Conservation (phyloP, 1,284 basidiomycete species). For the Sporisorium scitamineum region DNA sequence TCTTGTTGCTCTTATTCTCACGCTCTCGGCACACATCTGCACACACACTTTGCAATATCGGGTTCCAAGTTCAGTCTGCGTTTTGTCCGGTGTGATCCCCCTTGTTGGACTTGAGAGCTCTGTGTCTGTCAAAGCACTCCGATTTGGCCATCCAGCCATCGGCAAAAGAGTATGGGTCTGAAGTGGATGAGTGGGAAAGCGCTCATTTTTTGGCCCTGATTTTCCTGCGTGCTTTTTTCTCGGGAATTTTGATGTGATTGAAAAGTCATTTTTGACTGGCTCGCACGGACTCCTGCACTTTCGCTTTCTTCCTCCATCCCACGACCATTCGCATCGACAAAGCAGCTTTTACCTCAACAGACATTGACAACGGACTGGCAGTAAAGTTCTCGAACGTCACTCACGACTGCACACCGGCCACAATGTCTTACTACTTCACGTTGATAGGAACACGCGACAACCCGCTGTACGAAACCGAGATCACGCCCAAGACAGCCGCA, state of each 20-base stretch:
- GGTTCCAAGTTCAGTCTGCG: background rate
- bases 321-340: background rate
- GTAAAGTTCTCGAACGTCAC: background rate
- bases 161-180: no score
- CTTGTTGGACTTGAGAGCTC: background rate
- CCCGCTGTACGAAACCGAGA: conserved; percentile 65
- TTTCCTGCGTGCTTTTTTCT: background rate
- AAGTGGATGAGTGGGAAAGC: background rate
- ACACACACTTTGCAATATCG: background rate
- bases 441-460: conserved; percentile 67
- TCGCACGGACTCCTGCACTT: conserved; percentile 7
- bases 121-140: background rate
- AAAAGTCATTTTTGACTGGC: no score
- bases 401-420: background rate
- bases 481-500: conserved; percentile 51
- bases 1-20: background rate
- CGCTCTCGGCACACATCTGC: background rate
- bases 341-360: background rate
- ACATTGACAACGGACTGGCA: background rate
- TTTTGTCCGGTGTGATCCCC: background rate
- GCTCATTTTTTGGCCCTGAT: background rate
- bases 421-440: conserved; percentile 64
- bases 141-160: no score
- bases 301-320: conserved; percentile 5
- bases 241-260: background rate